phyloP scores from a whole-genome alignment of 495 filamentous ascomycete species.

The Daldinia vernicosa region DNA sequence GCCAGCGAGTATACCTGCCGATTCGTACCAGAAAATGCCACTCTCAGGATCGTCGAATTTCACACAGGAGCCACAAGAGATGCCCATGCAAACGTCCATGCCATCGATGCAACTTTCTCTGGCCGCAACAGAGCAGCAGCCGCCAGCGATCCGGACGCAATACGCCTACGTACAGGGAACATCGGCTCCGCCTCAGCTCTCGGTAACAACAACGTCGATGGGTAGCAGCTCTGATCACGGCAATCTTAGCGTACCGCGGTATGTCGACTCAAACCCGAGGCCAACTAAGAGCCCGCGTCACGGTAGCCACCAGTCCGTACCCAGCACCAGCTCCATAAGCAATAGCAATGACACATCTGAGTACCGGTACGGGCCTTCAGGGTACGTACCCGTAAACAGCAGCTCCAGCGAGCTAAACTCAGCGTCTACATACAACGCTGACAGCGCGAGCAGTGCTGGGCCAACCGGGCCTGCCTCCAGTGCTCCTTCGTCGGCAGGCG shows the following conservation, averaged over 20 bases:
- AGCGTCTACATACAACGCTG: slow-evolving; percentile 46
- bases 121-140: slow-evolving; percentile 51
- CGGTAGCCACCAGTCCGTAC: slow-evolving; percentile 57
- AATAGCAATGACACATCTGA: slow-evolving; percentile 57
- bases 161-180: slow-evolving; percentile 58
- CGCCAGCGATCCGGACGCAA: slow-evolving; percentile 56
- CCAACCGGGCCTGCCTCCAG: slow-evolving; percentile 24
- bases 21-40: slow-evolving; percentile 59
- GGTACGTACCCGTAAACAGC: slow-evolving; percentile 38
- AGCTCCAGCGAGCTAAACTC: slow-evolving; percentile 49
- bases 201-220: slow-evolving; percentile 51
- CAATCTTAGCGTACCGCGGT: slow-evolving; percentile 56
- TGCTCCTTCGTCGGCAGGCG: slow-evolving; percentile 30
- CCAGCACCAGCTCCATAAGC: slow-evolving; percentile 52
- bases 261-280: slow-evolving; percentile 63
- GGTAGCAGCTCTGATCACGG: slow-evolving; percentile 47
- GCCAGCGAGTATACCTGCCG: slow-evolving; percentile 52
- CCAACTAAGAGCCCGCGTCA: slow-evolving; percentile 64
- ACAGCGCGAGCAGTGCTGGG: slow-evolving; percentile 32
- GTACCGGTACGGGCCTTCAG: slow-evolving; percentile 59
- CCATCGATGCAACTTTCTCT: slow-evolving; percentile 59
- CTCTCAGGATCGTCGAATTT: slow-evolving; percentile 54
- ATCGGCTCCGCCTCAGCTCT: slow-evolving; percentile 55
- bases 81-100: slow-evolving; percentile 60
- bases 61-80: slow-evolving; percentile 58